Base-by-base conservation (phyloP, 768 basidiomycete genomes). In the Mycena latifolia region DNA sequence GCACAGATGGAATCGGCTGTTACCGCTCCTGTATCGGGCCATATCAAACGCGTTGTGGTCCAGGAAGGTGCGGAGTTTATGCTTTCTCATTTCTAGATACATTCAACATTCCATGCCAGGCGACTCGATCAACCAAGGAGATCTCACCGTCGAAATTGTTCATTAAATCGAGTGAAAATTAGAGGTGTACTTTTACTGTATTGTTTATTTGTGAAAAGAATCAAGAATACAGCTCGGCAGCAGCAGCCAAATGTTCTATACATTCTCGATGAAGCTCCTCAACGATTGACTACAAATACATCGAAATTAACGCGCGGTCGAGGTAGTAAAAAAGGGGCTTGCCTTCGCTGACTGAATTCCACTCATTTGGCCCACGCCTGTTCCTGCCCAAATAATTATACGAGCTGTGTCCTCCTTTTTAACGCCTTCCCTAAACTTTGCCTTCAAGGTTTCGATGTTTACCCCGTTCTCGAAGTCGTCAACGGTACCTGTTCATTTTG, bases 1-100 rank as follows among this genome's bases (percentile, higher is more conserved):
- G 68, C 72, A 71, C 73, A 96, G 95, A 98, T 99, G 97, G 97
- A 99, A 82, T 95, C 94, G 67, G 90, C 94, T 68, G 95, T 99
- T 50, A 97, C 95, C 31, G 93, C 96, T 29, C 96, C 98, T 27
- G 97, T 99, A 47, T 96, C 96, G 55, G 98, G 98, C 47, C 95
- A 96, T 78, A 86, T 99, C 81, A 96, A 95, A 82, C 92, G 97
- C 45, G 94, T 99, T 29, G 88, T 90, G 55, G 95, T 98, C 56
- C 88, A 90, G 68, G 93, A 96, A 87, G 94, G 92, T 91, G 70
- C 68, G 82, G 59, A 39, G 35, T 55, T 22, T 48, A 37, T 55
- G 27, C 64, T 24, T 61, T 48, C 33, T 47, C 25, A 28, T 20
- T 10, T 28, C 24, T n/a, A 39, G n/a, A n/a, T 24, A 39, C 37